These are phyloP conservation scores for Glonium stellatum DNA, from an alignment of 495 filamentous ascomycete species.

Conservation along the genomic window DNA sequence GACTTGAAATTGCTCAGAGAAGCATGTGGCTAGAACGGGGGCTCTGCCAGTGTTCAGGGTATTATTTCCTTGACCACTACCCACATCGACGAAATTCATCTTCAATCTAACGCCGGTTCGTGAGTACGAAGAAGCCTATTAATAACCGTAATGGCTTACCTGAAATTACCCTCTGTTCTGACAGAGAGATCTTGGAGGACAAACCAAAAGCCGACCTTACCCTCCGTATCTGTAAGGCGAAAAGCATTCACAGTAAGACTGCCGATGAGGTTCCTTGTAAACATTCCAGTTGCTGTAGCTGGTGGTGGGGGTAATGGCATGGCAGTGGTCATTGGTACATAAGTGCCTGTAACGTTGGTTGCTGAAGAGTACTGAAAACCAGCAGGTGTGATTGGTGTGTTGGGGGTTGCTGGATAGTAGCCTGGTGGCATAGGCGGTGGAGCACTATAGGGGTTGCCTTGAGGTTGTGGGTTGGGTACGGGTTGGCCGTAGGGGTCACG, in stretches of 20 bases:
- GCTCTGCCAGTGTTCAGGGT: slow-evolving; percentile 69
- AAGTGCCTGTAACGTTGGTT: neutral
- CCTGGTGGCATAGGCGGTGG: neutral
- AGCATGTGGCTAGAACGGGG: slow-evolving; percentile 79
- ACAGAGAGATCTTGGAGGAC: slow-evolving; percentile 94
- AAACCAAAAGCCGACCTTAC: slow-evolving; percentile 93
- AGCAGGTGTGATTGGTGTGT: slow-evolving; percentile 1
- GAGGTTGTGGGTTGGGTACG: neutral
- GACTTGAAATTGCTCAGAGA: slow-evolving; percentile 86
- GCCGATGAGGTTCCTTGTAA: slow-evolving; percentile 91
- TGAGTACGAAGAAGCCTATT: neutral
- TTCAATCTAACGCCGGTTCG: slow-evolving; percentile 45
- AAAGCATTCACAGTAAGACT: slow-evolving; percentile 88
- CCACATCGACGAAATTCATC: slow-evolving; percentile 83
- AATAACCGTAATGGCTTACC: slow-evolving; percentile 46
- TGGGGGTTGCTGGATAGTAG: slow-evolving; percentile 1
- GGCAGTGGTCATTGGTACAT: slow-evolving; percentile 7
- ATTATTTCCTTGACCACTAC: slow-evolving; percentile 37
- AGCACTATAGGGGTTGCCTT: neutral
- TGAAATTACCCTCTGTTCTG: slow-evolving; percentile 81
- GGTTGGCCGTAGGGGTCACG: slow-evolving; percentile 14
- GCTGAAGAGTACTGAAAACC: neutral
- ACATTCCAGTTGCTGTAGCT: slow-evolving; percentile 68
- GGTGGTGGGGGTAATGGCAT: slow-evolving; percentile 40
- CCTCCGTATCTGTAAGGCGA: slow-evolving; percentile 70